Evolutionary conservation across 345 rosid genomes (phyloP), one percentile per base, ranked within the genome.

Genomic region (Camelina hispida): DNA sequence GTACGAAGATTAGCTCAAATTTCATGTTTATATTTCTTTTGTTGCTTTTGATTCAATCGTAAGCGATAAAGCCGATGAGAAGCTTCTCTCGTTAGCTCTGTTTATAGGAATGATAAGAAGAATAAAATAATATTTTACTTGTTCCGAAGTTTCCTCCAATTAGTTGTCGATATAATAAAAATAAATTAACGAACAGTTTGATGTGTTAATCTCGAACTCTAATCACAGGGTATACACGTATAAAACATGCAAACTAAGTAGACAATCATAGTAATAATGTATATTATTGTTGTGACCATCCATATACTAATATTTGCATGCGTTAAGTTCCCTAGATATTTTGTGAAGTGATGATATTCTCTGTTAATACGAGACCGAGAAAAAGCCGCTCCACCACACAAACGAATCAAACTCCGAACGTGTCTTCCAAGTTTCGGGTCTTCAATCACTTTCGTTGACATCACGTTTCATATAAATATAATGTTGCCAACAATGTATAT

Each of bases 1-100:
- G 88, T 53, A 88, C 47, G 66, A 87, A 80, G 7, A 85, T 79
- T 1, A 88, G 81, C 82, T 83, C 83, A 18, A 68, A 69, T 53
- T 67, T 80, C 73, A 75, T 66, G 22, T 60, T 40, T 61, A 38
- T 1, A 38, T 1, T 12, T 5, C 15, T 2, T 22, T 2, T 8
- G 34, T 34, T 54, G 5, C n/a, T 53, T 53, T 16, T 22, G 12
- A 38, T 14, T 68, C 4, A 35, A 13, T 52, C 14, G 7, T 30
- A 30, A 5, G 12, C 6, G 12, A 28, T 55, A 55, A 55, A 2
- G 20, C 12, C 2, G 20, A 56, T 30, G 40, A n/a, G 14, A 16
- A 14, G 8, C 16, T 44, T 44, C 7, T 44, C 15, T 44, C 16
- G 17, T 44, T 44, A 46, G 50, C 17, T 46, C 9, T 6, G 50